Conservation (phyloP, 805 yeast genomes). For the Metschnikowia drakensbergensis region DNA sequence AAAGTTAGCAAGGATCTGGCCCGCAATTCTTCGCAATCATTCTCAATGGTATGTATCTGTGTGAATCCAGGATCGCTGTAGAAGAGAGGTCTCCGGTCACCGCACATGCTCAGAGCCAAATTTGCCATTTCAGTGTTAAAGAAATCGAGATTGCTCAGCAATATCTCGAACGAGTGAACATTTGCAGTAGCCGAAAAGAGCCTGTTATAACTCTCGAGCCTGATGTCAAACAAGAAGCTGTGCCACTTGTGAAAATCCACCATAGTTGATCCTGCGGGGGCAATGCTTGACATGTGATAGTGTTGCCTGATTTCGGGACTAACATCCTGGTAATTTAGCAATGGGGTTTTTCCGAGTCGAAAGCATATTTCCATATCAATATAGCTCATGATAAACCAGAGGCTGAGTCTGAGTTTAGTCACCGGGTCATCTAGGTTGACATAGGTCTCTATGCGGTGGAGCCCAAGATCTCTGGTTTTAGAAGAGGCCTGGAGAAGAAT, state of each 20-base stretch:
- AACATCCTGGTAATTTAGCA: slow-evolving; percentile 38
- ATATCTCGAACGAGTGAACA: slow-evolving; percentile 16
- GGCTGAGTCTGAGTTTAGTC: slow-evolving; percentile 26
- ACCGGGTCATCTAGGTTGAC: slow-evolving; percentile 17
- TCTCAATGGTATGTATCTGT: slow-evolving; percentile 1
- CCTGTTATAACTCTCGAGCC: slow-evolving; percentile 29
- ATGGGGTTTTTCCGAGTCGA: slow-evolving; percentile 47
- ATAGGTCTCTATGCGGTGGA: slow-evolving; percentile 49
- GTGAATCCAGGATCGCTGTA: slow-evolving; percentile 11
- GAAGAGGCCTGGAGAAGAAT: slow-evolving; percentile 45
- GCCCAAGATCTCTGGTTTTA: slow-evolving; percentile 53
- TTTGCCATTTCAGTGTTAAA: slow-evolving; percentile 31
- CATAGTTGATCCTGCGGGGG: not conserved
- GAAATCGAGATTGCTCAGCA: slow-evolving; percentile 22
- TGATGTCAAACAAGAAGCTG: slow-evolving; percentile 14
- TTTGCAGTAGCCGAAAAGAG: slow-evolving; percentile 32
- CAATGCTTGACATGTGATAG: not conserved
- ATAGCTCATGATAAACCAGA: slow-evolving; percentile 50
- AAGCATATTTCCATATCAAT: slow-evolving; percentile 44
- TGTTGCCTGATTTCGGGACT: slow-evolving; percentile 11
- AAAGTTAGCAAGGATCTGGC: slow-evolving; percentile 26
- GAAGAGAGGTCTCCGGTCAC: slow-evolving; percentile 15
- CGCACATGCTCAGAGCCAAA: slow-evolving; percentile 19
- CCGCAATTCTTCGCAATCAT: slow-evolving; percentile 9
- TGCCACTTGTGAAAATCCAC: slow-evolving; percentile 5